These are phyloP conservation scores for Choiromyces venosus DNA, from an alignment of 495 filamentous ascomycete species.

Conservation along the genomic window DNA sequence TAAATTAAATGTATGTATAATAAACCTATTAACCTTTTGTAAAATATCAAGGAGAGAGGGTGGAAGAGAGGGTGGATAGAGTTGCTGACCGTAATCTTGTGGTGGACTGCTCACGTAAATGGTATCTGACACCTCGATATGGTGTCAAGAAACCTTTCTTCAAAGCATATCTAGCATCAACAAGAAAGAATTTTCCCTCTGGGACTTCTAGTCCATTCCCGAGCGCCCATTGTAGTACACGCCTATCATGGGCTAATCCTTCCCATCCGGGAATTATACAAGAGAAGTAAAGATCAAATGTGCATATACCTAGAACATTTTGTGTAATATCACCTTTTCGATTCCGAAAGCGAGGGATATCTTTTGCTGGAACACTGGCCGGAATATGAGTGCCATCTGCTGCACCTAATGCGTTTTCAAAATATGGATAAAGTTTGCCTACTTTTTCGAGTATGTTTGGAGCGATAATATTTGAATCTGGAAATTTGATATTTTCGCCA, in stretches of 20 bases:
- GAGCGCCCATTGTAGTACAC: conserved; percentile 2
- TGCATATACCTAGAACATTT: conserved; percentile 18
- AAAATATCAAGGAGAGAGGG: too few relatives aligned
- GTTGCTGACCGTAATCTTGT: not conserved
- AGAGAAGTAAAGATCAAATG: conserved; percentile 11
- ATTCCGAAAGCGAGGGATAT: conserved; percentile 11
- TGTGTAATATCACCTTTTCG: conserved; percentile 15
- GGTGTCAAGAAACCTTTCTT: conserved; percentile 4
- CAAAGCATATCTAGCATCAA: conserved; percentile 17
- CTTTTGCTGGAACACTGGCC: not conserved
- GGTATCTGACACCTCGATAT: conserved; percentile 18
- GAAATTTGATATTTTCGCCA: too few relatives aligned
- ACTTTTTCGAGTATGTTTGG: not conserved
- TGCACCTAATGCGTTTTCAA: conserved; percentile 22
- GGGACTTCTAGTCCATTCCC: conserved; percentile 1
- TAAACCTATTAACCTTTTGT: too few relatives aligned
- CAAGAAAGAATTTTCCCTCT: conserved; percentile 15
- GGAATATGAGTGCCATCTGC: conserved; percentile 26
- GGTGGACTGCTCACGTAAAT: conserved; percentile 6
- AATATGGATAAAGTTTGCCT: conserved; percentile 13
- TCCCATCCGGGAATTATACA: conserved; percentile 23
- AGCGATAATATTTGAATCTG: not conserved
- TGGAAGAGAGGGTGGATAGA: too few relatives aligned
- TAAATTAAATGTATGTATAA: too few relatives aligned
- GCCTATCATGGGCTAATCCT: conserved; percentile 16